Percentiles rank a stretch among this genome's conserved stretches.
phyloP scores from a whole-genome alignment of 257 asterid genomes.

The Ballota nigra region DNA sequence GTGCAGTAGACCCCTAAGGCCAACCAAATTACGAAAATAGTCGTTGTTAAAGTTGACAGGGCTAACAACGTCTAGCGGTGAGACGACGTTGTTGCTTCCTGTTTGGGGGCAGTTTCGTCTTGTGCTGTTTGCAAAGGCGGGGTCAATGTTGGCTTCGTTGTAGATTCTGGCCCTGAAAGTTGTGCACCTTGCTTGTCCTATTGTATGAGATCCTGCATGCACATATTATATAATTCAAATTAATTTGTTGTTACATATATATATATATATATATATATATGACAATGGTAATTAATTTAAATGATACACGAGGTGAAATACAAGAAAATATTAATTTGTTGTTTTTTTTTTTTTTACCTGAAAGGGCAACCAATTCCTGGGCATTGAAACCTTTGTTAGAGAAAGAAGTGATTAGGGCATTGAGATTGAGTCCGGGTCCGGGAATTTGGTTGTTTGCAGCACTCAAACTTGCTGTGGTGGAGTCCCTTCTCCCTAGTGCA shows the following conservation, averaged over 20 bases:
- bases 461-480: conserved; percentile 49
- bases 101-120: conserved; percentile 45
- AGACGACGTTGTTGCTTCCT: conserved; percentile 42
- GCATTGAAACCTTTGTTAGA: conserved; percentile 61
- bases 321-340: too few species aligned
- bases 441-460: conserved; percentile 58
- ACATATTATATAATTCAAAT: too few species aligned
- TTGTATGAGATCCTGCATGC: conserved; percentile 54
- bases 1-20: conserved; percentile 51
- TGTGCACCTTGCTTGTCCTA: conserved; percentile 64
- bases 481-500: conserved; percentile 64
- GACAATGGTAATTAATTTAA: too few species aligned
- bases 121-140: conserved; percentile 36
- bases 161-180: conserved; percentile 47
- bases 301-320: too few species aligned
- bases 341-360: conserved; percentile 50
- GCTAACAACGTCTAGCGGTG: conserved; percentile 41
- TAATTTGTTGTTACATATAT: too few species aligned
- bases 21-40: conserved; percentile 40
- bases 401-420: conserved; percentile 51
- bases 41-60: conserved; percentile 48
- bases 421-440: conserved; percentile 39
- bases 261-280: too few species aligned
- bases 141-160: conserved; percentile 58
- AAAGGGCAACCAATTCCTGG: conserved; percentile 68